These are phyloP conservation scores for Tulasnella sp. DNA, from an alignment of 768 basidiomycete genomes.

Conservation along the genomic window DNA sequence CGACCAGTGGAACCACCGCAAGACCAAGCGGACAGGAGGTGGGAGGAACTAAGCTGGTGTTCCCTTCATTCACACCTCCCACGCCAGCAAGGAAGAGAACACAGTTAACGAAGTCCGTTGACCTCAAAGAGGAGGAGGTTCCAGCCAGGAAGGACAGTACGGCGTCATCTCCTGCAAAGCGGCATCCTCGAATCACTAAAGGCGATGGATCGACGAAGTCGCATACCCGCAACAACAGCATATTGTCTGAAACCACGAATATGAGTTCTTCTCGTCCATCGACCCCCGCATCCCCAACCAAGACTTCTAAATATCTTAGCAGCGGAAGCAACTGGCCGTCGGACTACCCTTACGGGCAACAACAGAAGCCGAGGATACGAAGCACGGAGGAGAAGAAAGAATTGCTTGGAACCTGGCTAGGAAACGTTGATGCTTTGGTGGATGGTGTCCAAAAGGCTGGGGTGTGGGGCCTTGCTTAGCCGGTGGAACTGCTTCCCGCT, in stretches of 20 bases:
- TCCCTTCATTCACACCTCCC: conserved; percentile 15
- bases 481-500: too few species aligned
- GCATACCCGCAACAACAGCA: conserved; percentile 9
- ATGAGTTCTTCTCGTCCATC: not conserved
- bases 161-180: not conserved
- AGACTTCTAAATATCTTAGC: not conserved
- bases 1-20: not conserved
- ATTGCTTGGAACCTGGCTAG: conserved; percentile 68
- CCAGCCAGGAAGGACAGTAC: not conserved
- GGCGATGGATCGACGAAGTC: not conserved
- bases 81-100: conserved; percentile 14
- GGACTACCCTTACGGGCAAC: not conserved
- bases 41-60: conserved; percentile 3
- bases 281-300: conserved; percentile 4
- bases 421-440: conserved; percentile 85
- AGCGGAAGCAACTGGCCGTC: conserved; percentile 3
- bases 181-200: not conserved
- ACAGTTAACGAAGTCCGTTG: not conserved
- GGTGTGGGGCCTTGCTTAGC: conserved; percentile 57
- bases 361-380: conserved; percentile 22
- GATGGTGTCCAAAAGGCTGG: conserved; percentile 80
- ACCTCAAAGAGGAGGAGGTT: not conserved
- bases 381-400: conserved; percentile 73
- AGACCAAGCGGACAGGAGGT: not conserved
- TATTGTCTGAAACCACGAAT: conserved; percentile 16